Base-by-base conservation (phyloP, 805 yeast species). In the Kodamaea restingae region DNA sequence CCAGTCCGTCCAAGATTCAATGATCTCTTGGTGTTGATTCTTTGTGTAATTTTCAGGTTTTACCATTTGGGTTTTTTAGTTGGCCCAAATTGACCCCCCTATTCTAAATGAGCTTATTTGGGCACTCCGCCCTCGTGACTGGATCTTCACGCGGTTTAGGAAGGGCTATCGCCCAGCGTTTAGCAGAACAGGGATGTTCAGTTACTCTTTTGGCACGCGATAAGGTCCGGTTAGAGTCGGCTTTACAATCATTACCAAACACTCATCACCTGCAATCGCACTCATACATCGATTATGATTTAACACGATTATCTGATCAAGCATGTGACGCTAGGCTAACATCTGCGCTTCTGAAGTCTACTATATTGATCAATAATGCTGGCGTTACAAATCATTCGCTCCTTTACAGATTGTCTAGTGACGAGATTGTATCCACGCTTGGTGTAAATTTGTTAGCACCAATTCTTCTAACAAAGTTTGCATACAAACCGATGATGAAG, bases 131-230 rank as follows among this genome's bases (percentile, higher is more conserved):
- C 0, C 47, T 77, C 4, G 58, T 82, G 2, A 81, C 88, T 0
- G 93, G 93, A 1, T 88, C 82, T 0, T 78, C 88, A 0, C 61
- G 72, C 32, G 91, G 93, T 0, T 62, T 84, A 10, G 93, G 93
- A 0, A 59, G 66, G 3, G 70, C 70, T 0, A 72, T 84, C 12
- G 81, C 88, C 0, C 46, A 53, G 24, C 54, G 50, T 21, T 61
- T 84, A 18, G 74, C 86, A 0, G 35, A 45, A 0, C 48, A 63
- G 20, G 90, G 90, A 1, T 72, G 76, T 18, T 63, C 62, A 15
- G 62, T 79, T 4, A 65, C 80, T 0, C 53, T 83, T 12, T 45
- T 79, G 4, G 72, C 87, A 0, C 55, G 85, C 30, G 65, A 74
- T 38, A 62, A 60, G 25, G 46, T 49, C 0, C 49, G 54, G 4